Conservation (phyloP, 2,329 filamentous ascomycete species). For the Ophiocordyceps robertsii region DNA sequence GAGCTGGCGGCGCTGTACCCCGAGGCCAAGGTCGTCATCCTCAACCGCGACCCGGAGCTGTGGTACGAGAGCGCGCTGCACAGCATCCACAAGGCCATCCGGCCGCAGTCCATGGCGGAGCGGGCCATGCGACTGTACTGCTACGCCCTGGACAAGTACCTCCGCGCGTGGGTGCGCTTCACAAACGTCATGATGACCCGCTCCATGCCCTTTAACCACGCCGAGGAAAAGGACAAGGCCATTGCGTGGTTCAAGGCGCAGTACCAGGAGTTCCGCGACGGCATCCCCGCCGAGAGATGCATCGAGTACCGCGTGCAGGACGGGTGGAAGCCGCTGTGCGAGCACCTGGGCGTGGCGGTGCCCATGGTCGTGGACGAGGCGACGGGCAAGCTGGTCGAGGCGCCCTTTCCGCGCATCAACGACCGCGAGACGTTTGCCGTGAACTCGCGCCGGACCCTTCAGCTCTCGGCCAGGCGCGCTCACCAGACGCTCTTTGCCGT, state of each 20-base stretch:
- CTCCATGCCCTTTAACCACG: constrained; percentile 16
- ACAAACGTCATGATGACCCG: constrained; percentile 11
- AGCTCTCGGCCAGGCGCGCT: constrained; percentile 9
- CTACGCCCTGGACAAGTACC: constrained; percentile 12
- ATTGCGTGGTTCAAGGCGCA: constrained; percentile 21
- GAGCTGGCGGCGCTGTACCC: constrained; percentile 20
- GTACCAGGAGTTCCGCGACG: constrained; percentile 21
- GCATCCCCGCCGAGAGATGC: constrained; percentile 18
- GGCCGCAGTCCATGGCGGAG: constrained; percentile 2
- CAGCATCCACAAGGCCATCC: constrained; percentile 9
- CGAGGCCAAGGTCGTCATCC: constrained; percentile 24
- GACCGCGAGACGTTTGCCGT: constrained; percentile 13
- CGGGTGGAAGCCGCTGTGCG: constrained; percentile 28
- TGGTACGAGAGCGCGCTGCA: constrained; percentile 20
- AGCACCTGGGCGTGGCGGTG: constrained; percentile 22
- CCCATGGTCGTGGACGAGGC: constrained; percentile 17
- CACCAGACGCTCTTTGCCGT: constrained; percentile 10
- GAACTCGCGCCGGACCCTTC: constrained; percentile 3
- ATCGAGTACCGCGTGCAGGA: constrained; percentile 24
- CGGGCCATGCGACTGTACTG: constrained; percentile 12
- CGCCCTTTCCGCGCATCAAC: constrained; percentile 19
- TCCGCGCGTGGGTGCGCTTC: constrained; percentile 14
- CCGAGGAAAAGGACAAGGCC: constrained; percentile 21
- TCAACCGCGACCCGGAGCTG: constrained; percentile 23
- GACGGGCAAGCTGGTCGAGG: constrained; percentile 16